Conservation (phyloP, 306 rosid genomes). For the Adenanthera pavonina region DNA sequence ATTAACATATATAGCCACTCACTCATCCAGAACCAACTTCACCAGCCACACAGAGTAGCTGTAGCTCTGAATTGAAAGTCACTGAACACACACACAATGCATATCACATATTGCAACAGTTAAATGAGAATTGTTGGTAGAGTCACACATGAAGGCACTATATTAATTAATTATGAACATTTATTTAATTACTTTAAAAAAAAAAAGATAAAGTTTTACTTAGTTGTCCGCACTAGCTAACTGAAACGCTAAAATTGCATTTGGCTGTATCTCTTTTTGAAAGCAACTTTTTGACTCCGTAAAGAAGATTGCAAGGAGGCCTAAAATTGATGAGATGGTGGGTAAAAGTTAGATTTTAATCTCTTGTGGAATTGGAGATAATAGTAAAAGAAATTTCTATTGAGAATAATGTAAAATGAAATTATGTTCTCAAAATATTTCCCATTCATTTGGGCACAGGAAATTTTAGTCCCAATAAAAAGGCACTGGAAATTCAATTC, state of each 20-base stretch:
- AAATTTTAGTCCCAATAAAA: not conserved
- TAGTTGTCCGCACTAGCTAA: not conserved
- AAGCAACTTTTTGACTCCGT: not conserved
- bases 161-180: not conserved
- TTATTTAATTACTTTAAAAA: not conserved
- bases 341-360: conserved; percentile 5
- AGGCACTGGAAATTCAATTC: not conserved
- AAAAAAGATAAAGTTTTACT: not conserved
- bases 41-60: not conserved
- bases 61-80: conserved; percentile 2
- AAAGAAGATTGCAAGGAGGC: not conserved
- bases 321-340: not conserved
- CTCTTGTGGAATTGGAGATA: not conserved
- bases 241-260: not conserved
- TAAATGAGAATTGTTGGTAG: not conserved
- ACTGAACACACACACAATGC: not conserved
- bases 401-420: not conserved
- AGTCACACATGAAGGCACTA: too few relatives aligned
- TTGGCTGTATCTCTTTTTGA: not conserved
- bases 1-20: not conserved
- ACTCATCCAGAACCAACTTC: conserved; percentile 28
- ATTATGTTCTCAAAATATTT: not conserved
- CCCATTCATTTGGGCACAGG: not conserved
- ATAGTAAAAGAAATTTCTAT: not conserved
- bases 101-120: conserved; percentile 8